Conservation (phyloP, 2,329 filamentous ascomycete species). For the Pyrenophora seminiperda region DNA sequence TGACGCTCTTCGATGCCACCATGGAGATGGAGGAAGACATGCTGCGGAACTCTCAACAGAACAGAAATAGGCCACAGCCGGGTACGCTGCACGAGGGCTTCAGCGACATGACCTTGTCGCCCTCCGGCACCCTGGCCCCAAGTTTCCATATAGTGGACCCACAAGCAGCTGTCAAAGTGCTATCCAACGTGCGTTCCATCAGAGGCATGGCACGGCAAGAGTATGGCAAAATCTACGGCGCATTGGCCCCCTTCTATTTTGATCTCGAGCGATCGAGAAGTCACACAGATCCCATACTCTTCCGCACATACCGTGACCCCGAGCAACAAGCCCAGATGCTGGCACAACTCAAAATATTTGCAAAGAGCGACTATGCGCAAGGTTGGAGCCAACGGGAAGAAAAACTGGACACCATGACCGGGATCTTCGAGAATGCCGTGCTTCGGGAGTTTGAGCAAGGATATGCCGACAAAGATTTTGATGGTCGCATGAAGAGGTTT, state of each 20-base stretch:
- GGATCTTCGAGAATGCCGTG: constrained; percentile 88
- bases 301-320: constrained; percentile 84
- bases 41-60: constrained; percentile 51
- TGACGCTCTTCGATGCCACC: constrained; percentile 75
- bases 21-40: constrained; percentile 69
- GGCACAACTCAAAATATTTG: constrained; percentile 77
- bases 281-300: constrained; percentile 81
- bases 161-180: constrained; percentile 68
- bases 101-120: constrained; percentile 69
- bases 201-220: constrained; percentile 85
- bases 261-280: constrained; percentile 75
- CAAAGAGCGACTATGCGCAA: constrained; percentile 77
- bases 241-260: constrained; percentile 84
- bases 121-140: constrained; percentile 42
- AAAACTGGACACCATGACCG: constrained; percentile 73
- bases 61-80: constrained; percentile 31
- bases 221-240: constrained; percentile 89
- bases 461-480: constrained; percentile 85
- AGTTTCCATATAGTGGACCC: constrained; percentile 55
- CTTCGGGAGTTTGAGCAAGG: constrained; percentile 91
- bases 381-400: constrained; percentile 74
- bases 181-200: constrained; percentile 75
- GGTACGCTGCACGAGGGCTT: constrained; percentile 70
- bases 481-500: constrained; percentile 86
- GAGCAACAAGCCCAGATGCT: constrained; percentile 91